Evolutionary conservation across 148 eudicot species (phyloP).

Genomic region (Simmondsia chinensis): DNA sequence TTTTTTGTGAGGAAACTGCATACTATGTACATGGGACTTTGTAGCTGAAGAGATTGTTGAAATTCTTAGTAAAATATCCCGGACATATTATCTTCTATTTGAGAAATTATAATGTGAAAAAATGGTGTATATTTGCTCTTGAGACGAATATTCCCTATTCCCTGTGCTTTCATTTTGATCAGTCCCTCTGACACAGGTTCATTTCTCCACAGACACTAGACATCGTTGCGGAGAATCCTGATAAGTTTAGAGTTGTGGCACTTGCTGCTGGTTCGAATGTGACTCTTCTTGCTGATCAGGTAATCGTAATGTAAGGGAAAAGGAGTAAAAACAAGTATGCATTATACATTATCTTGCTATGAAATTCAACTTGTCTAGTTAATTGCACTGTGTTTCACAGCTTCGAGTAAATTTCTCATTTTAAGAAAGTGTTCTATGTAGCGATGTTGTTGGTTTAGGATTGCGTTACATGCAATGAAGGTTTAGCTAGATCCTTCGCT

Average conservation of each 20-base stretch:
- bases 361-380: too few relatives aligned
- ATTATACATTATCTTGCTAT: too few relatives aligned
- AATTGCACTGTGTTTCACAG: too few relatives aligned
- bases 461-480: too few relatives aligned
- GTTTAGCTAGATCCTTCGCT: too few relatives aligned
- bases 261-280: constrained; percentile 98
- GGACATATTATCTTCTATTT: neutral
- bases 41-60: too few relatives aligned
- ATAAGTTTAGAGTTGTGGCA: constrained; percentile 87
- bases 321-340: too few relatives aligned
- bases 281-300: constrained; percentile 99
- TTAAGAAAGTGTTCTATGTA: too few relatives aligned
- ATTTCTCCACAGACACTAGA: constrained; percentile 65
- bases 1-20: neutral
- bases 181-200: constrained; percentile 12
- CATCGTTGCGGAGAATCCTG: constrained; percentile 88
- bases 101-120: neutral
- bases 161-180: neutral
- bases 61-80: too few relatives aligned
- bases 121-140: neutral
- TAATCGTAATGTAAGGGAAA: constrained; percentile 20
- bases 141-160: neutral
- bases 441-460: too few relatives aligned
- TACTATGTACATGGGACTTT: neutral
- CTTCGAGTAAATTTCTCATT: too few relatives aligned